These are phyloP conservation scores for Herpetomonas samuelpessoai DNA, from an alignment of 208 protist species.

Conservation along the genomic window DNA sequence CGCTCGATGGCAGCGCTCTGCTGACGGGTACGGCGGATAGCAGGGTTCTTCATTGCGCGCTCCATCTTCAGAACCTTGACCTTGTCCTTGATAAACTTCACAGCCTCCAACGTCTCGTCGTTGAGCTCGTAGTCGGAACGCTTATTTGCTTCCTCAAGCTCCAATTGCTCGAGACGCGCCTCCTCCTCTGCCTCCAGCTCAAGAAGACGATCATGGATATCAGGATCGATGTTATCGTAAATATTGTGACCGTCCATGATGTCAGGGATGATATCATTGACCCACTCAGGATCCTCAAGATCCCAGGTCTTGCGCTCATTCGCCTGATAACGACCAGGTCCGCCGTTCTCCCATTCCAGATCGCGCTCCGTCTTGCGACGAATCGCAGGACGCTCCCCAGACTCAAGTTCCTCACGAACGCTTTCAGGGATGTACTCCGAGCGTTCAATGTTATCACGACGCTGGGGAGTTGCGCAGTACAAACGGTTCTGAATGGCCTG, in stretches of 20 bases:
- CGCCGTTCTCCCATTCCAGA: conserved; percentile 91
- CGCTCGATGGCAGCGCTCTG: conserved; percentile 75
- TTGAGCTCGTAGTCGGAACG: conserved; percentile 55
- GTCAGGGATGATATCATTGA: conserved; percentile 98
- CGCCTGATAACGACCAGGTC: conserved; percentile 90
- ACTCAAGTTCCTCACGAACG: conserved; percentile 43
- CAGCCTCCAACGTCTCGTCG: conserved; percentile 66
- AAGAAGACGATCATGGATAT: conserved; percentile 94
- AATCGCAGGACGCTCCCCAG: conserved; percentile 26
- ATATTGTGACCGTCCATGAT: conserved; percentile 99
- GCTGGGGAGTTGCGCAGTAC: conserved; percentile 85
- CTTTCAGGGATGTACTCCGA: conserved; percentile 72
- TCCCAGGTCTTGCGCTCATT: conserved; percentile 90
- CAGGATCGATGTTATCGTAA: conserved; percentile 99
- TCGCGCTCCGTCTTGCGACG: conserved; percentile 91
- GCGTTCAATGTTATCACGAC: conserved; percentile 88
- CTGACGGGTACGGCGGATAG: conserved; percentile 77
- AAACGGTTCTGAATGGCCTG: conserved; percentile 92
- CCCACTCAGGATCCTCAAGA: conserved; percentile 96
- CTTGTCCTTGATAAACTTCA: conserved; percentile 90
- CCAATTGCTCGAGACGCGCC: conserved; percentile 86
- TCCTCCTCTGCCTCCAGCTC: conserved; percentile 95
- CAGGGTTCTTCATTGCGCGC: conserved; percentile 86
- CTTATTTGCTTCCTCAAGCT: conserved; percentile 92
- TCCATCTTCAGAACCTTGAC: conserved; percentile 89